These are phyloP conservation scores for Fusarium camptoceras DNA, from an alignment of 2,329 filamentous ascomycete species.

Conservation along the genomic window DNA sequence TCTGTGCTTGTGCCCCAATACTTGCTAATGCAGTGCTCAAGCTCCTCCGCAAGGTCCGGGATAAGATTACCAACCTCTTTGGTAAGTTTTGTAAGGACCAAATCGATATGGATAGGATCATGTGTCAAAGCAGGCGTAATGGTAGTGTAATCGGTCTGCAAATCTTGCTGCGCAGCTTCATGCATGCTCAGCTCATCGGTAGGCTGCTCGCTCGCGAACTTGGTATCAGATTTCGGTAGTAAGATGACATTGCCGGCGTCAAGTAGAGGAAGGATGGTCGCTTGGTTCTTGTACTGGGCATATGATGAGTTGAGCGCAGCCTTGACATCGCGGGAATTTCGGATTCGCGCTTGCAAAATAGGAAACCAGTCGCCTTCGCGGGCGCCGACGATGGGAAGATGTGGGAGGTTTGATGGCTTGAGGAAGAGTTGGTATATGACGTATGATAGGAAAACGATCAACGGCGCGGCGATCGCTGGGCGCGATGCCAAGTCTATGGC, in stretches of 20 bases:
- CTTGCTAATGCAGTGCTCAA: slow-evolving; percentile 1
- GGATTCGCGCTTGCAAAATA: slow-evolving; percentile 2
- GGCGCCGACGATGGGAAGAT: neutral
- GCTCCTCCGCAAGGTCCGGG: neutral
- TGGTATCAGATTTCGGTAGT: slow-evolving; percentile 9
- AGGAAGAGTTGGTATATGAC: slow-evolving; percentile 5
- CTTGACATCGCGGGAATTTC: slow-evolving; percentile 6
- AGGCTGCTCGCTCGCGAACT: slow-evolving; percentile 16
- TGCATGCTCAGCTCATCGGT: slow-evolving; percentile 12
- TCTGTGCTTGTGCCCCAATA: neutral
- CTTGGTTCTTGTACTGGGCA: slow-evolving; percentile 1
- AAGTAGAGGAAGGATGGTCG: neutral
- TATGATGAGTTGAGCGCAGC: neutral
- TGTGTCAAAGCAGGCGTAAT: slow-evolving; percentile 10
- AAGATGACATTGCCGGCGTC: neutral
- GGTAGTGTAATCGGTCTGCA: slow-evolving; percentile 14
- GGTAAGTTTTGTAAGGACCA: neutral
- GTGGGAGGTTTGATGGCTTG: neutral
- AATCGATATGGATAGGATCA: slow-evolving; percentile 8
- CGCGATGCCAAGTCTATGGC: neutral
- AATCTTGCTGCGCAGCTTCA: neutral
- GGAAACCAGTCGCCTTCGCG: slow-evolving; percentile 16
- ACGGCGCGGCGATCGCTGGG: slow-evolving; percentile 3
- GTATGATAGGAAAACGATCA: neutral
- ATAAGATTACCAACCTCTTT: slow-evolving; percentile 20